phyloP scores from a whole-genome alignment of 805 yeast species.

The Candida maltosa region DNA sequence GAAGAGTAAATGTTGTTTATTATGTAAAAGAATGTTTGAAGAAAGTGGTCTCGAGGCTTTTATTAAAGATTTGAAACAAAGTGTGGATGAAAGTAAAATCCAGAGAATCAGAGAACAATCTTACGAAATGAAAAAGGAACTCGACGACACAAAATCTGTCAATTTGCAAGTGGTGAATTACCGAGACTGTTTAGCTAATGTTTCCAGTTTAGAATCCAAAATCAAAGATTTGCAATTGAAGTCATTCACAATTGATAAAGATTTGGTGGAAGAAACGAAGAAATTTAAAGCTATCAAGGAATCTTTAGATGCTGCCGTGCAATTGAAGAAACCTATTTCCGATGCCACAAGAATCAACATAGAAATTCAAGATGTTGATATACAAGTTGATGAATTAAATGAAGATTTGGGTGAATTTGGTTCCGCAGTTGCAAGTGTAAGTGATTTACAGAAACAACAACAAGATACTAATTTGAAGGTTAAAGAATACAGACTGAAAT shows the following conservation, averaged over 20 bases:
- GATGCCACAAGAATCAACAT: conserved; percentile 31
- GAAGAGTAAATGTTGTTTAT: conserved; percentile 54
- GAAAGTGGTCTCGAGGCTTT: conserved; percentile 29
- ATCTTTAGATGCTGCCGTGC: conserved; percentile 4
- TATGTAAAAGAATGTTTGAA: conserved; percentile 70
- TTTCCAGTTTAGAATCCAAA: conserved; percentile 7
- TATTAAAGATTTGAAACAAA: conserved; percentile 22
- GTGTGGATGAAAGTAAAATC: conserved; percentile 24
- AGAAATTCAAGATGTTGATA: conserved; percentile 24
- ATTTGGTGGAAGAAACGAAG: conserved; percentile 5
- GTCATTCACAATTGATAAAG: conserved; percentile 1
- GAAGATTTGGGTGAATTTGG: conserved; percentile 39
- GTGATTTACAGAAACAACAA: conserved; percentile 46
- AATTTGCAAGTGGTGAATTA: conserved; percentile 23
- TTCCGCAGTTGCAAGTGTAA: conserved; percentile 30
- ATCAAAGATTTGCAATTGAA: conserved; percentile 2
- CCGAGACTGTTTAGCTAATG: conserved; percentile 18
- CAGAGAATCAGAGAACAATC: conserved; percentile 27
- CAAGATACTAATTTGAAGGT: conserved; percentile 34
- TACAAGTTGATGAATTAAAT: conserved; percentile 22
- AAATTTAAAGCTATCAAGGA: conserved; percentile 13
- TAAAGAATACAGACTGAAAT: conserved; percentile 34
- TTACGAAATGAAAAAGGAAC: conserved; percentile 26
- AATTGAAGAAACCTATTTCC: conserved; percentile 20
- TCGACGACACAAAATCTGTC: conserved; percentile 27